Evolutionary conservation across 345 rosid genomes (phyloP), one percentile per base, ranked within the genome.

Genomic region (Eutrema yunnanense): DNA sequence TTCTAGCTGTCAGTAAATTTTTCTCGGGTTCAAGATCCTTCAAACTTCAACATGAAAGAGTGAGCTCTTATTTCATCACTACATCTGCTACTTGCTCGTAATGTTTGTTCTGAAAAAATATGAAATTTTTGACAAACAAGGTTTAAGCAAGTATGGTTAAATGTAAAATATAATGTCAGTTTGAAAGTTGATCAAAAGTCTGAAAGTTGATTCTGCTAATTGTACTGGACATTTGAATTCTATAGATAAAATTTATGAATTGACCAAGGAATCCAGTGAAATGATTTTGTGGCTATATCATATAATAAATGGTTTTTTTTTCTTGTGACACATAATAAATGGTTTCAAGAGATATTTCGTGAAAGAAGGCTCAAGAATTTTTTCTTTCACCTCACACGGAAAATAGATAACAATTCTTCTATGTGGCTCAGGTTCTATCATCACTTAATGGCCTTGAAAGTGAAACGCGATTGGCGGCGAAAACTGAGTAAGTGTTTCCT

Each of bases 1-100:
- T 84, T 69, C 73, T 34, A 40, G 75, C 83, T 55, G 61, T 86
- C 59, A 26, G 77, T 66, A 81, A 79, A 11, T 86, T 93, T 73
- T 81, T 84, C 69, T 55, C 71, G 58, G 79, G 74, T 43, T 65
- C 86, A 64, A 77, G 80, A 65, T 84, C 83, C 55, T 81, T 86
- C 77, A 80, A 82, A 66, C 88, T 87, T 84, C 94, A 87, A 40
- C 83, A 72, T 64, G 87, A 84, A 82, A 89, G 94, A 82, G 98
- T 93, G 82, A 85, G 92, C 61, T 65, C 19, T 72, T 72, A 34
- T 71, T 48, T 55, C 67, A 61, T 50, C 67, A 61, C 54, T 70
- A 50, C 44, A 47, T 11, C 11, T 69, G 32, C 16, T 57, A 13
- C 40, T 53, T 63, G 46, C 30, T 64, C 46, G 6, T 52, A 72